A percentile compares a stretch with the other conserved stretches of the same genome.
phyloP scores from a whole-genome alignment of 176 grass and related monocot genomes.

The Triticum timopheevii region DNA sequence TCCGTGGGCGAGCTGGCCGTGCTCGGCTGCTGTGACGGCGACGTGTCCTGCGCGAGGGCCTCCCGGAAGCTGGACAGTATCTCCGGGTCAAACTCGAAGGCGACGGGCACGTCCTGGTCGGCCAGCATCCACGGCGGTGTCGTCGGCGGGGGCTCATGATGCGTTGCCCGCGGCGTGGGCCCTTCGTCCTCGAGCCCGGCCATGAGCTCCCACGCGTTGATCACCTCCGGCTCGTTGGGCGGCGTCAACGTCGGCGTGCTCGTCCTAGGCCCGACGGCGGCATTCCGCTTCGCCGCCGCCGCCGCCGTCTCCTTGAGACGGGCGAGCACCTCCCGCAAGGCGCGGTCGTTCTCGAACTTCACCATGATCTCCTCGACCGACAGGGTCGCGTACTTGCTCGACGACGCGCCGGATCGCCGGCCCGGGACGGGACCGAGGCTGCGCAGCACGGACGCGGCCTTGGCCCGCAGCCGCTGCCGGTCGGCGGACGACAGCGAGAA shows the following conservation, averaged over 20 bases:
- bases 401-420: neutral
- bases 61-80: conserved; percentile 57
- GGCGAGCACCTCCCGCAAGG: neutral
- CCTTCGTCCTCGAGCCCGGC: conserved; percentile 47
- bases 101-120: conserved; percentile 24
- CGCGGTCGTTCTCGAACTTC: conserved; percentile 9
- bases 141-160: neutral
- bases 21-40: conserved; percentile 16
- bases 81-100: conserved; percentile 50
- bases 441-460: conserved; percentile 37
- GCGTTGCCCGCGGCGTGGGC: conserved; percentile 13
- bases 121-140: conserved; percentile 49
- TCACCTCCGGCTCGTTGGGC: conserved; percentile 62
- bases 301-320: neutral
- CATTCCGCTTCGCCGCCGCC: conserved; percentile 4
- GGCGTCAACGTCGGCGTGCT: conserved; percentile 49
- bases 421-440: conserved; percentile 24
- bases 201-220: conserved; percentile 68
- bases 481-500: conserved; percentile 46
- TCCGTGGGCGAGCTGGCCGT: neutral
- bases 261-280: neutral
- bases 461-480: conserved; percentile 30
- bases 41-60: conserved; percentile 32
- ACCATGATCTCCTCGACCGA: conserved; percentile 46
- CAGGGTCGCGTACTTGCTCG: neutral